Evolutionary conservation across 192 early-diverging fungal species (phyloP), one percentile per base, ranked within the genome.

Genomic region (Borealophlyctis nickersoniae): DNA sequence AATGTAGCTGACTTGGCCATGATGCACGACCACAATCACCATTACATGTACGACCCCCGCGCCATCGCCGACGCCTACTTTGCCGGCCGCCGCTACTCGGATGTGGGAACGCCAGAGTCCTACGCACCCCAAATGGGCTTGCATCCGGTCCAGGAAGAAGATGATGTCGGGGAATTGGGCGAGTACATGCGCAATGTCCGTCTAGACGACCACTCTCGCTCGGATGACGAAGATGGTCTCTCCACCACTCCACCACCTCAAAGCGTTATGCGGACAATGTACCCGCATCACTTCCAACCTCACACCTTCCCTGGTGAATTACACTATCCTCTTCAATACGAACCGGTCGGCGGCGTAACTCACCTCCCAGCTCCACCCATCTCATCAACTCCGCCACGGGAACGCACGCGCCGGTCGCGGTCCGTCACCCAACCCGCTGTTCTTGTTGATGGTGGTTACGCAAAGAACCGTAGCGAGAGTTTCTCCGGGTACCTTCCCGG

Each of bases 31-130:
- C 19, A 7, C 9, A 45, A 13, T 7, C 39, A 7, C 39, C 7
- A 45, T 19, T 57, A 51, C 23, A 16, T 56, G 22, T 63, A 48
- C 36, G 67, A 69, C 30, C 59, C 53, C 23, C 67, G 60, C 27
- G 60, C 67, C 32, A 62, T 69, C 26, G 67, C 67, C 23, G 67
- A 69, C 16, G 67, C 67, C 11, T 69, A 69, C 34, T 69, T 69
- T 35, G 60, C 67, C 29, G 67, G 67, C 5, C 59, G 59, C 19
- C 67, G 60, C 7, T 11, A 11, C 29, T 62, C 67, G 29, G 51
- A 63, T 30, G 62, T 26, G 49, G 19, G 19, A 14, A 19, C 23
- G 14, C 30, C 58, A n/a, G 11, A 48, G 9, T 9, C 11, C 45
- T n/a, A 48, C 11, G 45, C 11, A 48, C 45, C 45, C 11, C 56